Evolutionary conservation across 352 stramenopile genomes (phyloP).

Genomic region (Phytophthora brassicae): DNA sequence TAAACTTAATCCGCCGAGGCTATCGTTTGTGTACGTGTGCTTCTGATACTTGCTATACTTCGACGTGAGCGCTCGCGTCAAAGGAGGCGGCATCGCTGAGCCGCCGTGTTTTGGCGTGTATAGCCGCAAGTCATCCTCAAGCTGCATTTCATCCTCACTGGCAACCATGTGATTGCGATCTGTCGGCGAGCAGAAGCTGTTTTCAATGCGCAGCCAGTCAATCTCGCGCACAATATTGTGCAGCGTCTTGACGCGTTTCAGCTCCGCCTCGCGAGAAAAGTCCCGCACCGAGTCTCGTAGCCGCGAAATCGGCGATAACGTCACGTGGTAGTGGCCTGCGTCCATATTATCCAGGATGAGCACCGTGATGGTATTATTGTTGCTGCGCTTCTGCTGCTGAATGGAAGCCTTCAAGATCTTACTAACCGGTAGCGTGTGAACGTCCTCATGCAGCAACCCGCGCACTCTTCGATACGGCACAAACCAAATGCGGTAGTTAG

Average conservation of each 20-base stretch:
- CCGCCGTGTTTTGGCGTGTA: constrained; percentile 62
- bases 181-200: constrained; percentile 77
- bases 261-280: constrained; percentile 68
- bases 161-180: constrained; percentile 74
- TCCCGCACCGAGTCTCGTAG: constrained; percentile 70
- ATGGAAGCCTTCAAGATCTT: constrained; percentile 83
- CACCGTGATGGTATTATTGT: constrained; percentile 72
- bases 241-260: constrained; percentile 80
- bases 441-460: constrained; percentile 79
- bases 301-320: constrained; percentile 74
- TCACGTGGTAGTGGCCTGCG: constrained; percentile 83
- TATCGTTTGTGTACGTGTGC: constrained; percentile 33
- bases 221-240: constrained; percentile 82
- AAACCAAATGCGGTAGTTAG: constrained; percentile 86
- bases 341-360: constrained; percentile 87
- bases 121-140: constrained; percentile 59
- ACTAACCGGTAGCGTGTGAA: constrained; percentile 77
- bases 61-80: constrained; percentile 31
- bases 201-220: constrained; percentile 83
- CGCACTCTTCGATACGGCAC: constrained; percentile 77
- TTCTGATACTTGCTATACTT: constrained; percentile 44
- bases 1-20: constrained; percentile 1
- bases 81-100: constrained; percentile 33
- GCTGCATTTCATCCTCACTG: constrained; percentile 49
- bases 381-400: constrained; percentile 81